A percentile compares a stretch with the other conserved stretches of the same genome.
Evolutionary conservation across 495 filamentous ascomycete genomes (phyloP).

Genomic region (Hypoxylon intermedium): DNA sequence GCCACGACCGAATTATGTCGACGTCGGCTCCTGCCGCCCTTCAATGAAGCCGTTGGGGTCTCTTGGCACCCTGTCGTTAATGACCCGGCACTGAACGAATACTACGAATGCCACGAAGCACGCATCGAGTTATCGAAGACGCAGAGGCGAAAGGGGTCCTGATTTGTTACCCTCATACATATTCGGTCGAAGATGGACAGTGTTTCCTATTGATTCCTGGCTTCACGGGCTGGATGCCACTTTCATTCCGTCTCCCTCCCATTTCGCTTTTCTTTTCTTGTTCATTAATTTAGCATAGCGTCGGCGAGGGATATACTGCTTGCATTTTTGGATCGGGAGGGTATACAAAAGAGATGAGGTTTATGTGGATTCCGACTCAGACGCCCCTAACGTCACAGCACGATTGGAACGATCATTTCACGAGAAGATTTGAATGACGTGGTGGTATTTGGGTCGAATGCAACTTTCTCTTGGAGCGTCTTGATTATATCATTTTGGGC

Average conservation of each 20-base stretch:
- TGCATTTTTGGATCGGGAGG: constrained; percentile 29
- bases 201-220: constrained; percentile 1
- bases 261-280: constrained; percentile 3
- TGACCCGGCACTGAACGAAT: constrained; percentile 20
- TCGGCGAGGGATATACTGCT: constrained; percentile 25
- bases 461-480: constrained; percentile 6
- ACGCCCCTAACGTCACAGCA: constrained; percentile 18
- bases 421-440: constrained; percentile 21
- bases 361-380: constrained; percentile 28
- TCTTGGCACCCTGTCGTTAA: constrained; percentile 21
- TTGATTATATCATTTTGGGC: constrained; percentile 6
- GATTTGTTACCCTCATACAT: constrained; percentile 7
- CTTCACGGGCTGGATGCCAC: constrained; percentile 23
- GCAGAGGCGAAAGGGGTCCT: constrained; percentile 24
- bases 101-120: constrained; percentile 25
- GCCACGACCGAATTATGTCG: constrained; percentile 55
- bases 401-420: constrained; percentile 20
- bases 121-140: constrained; percentile 36
- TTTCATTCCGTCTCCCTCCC: constrained; percentile 5
- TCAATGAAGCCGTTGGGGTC: constrained; percentile 25
- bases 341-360: constrained; percentile 30
- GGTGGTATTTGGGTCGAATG: constrained; percentile 13
- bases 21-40: constrained; percentile 51
- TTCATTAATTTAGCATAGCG: constrained; percentile 38
- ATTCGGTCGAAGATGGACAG: constrained; percentile 2